Conservation (phyloP, 768 basidiomycete species). For the Auricularia sp. region DNA sequence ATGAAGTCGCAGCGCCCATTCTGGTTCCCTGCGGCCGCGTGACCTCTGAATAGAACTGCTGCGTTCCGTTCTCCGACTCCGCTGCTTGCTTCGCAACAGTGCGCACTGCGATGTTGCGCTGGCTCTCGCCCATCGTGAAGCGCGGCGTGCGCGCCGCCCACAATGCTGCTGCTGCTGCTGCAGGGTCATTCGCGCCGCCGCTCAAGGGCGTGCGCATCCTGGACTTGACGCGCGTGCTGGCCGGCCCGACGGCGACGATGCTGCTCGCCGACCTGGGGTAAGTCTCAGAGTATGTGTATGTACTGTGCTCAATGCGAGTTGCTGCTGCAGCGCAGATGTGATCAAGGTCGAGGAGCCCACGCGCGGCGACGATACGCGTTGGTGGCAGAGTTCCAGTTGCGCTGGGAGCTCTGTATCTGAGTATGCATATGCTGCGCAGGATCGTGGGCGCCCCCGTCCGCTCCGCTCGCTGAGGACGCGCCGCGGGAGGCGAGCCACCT, state of each 20-base stretch:
- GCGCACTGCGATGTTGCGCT: neutral
- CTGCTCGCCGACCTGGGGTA: constrained; percentile 72
- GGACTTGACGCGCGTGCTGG: constrained; percentile 82
- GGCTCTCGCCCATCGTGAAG: too few relatives aligned
- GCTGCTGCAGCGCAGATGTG: constrained; percentile 60
- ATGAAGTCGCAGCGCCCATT: too few relatives aligned
- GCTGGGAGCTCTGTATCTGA: constrained; percentile 15
- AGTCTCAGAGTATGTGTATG: neutral
- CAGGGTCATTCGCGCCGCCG: constrained; percentile 37
- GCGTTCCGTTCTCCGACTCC: too few relatives aligned
- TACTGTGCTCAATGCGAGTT: neutral
- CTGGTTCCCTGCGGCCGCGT: neutral
- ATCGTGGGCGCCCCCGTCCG: constrained; percentile 29
- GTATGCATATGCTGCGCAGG: constrained; percentile 41
- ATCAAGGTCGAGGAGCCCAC: constrained; percentile 80
- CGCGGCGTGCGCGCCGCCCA: too few relatives aligned
- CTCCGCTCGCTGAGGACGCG: constrained; percentile 30
- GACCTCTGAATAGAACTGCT: neutral
- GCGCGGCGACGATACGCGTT: constrained; percentile 84
- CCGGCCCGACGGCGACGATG: constrained; percentile 91
- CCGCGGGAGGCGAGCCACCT: constrained; percentile 50
- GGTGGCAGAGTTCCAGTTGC: constrained; percentile 13
- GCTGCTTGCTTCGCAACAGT: neutral
- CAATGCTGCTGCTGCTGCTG: too few relatives aligned
- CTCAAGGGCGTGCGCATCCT: constrained; percentile 73